Evolutionary conservation across 2,329 filamentous ascomycete genomes (phyloP).

Genomic region (Aspergillus sp.): DNA sequence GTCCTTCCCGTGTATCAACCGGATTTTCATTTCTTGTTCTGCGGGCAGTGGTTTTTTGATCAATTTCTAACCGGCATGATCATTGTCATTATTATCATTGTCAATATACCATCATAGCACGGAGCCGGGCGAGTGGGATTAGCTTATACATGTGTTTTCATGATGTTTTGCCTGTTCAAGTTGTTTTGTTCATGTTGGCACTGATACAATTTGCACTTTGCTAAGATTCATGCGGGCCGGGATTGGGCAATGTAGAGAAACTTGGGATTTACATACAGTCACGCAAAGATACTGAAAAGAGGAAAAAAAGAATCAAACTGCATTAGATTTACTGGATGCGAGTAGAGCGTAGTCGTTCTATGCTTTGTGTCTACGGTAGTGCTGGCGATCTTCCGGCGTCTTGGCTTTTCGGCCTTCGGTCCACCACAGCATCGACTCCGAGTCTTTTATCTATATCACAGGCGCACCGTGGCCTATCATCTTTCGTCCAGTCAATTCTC

Average conservation of each 20-base stretch:
- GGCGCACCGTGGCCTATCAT: background rate
- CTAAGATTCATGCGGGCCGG: constrained; percentile 22
- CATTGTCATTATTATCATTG: constrained; percentile 28
- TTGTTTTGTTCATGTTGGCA: constrained; percentile 16
- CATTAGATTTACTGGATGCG: background rate
- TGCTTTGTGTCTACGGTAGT: background rate
- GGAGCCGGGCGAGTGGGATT: constrained; percentile 33
- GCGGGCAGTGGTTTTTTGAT: constrained; percentile 25
- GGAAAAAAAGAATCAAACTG: constrained; percentile 13
- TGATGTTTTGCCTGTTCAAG: constrained; percentile 12
- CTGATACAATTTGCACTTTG: constrained; percentile 21
- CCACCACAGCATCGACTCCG: background rate
- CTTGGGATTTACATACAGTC: constrained; percentile 27
- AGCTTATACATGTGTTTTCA: constrained; percentile 23
- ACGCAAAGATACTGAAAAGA: constrained; percentile 16
- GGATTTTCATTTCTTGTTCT: constrained; percentile 16
- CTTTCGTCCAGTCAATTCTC: background rate
- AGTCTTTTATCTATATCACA: background rate
- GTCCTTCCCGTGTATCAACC: constrained; percentile 8
- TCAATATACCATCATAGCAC: constrained; percentile 36
- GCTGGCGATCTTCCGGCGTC: background rate
- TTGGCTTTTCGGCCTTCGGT: background rate
- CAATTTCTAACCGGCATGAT: constrained; percentile 28
- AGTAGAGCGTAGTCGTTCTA: background rate
- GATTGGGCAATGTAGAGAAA: constrained; percentile 26